Evolutionary conservation across 176 grass and related monocot species (phyloP).

Genomic region (Pharus latifolius): DNA sequence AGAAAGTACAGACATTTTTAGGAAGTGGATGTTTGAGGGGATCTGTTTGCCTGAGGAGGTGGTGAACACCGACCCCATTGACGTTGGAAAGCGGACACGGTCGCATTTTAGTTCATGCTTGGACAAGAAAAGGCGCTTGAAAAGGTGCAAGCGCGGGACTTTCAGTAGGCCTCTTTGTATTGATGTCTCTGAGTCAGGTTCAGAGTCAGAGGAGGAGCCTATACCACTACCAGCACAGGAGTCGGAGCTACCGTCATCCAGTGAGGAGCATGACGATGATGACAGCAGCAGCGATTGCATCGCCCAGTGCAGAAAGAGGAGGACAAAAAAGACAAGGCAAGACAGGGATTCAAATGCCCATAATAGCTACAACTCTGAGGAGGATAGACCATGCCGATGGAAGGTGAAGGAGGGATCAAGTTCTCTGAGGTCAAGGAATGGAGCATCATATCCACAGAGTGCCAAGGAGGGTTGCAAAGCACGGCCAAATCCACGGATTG

Average conservation of each 20-base stretch:
- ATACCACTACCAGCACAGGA: background rate
- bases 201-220: slow-evolving; percentile 22
- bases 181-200: slow-evolving; percentile 2
- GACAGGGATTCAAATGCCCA: background rate
- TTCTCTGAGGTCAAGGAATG: background rate
- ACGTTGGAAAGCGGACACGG: background rate
- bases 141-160: slow-evolving; percentile 4
- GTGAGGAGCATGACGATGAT: background rate
- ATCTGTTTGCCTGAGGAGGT: background rate
- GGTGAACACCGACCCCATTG: background rate
- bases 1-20: background rate
- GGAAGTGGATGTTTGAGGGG: slow-evolving; percentile 15
- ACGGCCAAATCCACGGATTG: background rate
- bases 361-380: background rate
- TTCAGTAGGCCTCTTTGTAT: slow-evolving; percentile 9
- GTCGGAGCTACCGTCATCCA: background rate
- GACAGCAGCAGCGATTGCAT: background rate
- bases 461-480: background rate
- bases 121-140: slow-evolving; percentile 26
- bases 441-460: background rate
- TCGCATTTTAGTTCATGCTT: slow-evolving; percentile 7
- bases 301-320: background rate
- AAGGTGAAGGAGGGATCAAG: background rate
- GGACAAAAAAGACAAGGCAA: background rate
- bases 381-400: background rate